These are phyloP conservation scores for Chlorophyllum brunneum DNA, from an alignment of 768 basidiomycete genomes.

Conservation along the genomic window DNA sequence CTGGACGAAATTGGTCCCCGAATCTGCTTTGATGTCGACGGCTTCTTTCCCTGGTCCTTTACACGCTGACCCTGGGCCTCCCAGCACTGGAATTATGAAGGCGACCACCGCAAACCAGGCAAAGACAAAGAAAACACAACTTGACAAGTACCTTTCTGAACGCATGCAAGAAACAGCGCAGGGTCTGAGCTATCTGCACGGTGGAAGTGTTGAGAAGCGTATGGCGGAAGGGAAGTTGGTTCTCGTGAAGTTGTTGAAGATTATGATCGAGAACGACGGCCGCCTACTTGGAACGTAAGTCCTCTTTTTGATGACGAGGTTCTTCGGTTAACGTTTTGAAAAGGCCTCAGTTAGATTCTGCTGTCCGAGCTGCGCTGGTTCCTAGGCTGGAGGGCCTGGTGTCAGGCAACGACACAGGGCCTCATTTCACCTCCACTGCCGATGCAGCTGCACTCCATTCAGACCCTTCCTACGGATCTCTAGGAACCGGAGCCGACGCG, in stretches of 20 bases:
- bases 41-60: slow-evolving; percentile 83
- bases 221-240: slow-evolving; percentile 74
- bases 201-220: slow-evolving; percentile 40
- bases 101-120: slow-evolving; percentile 56
- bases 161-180: slow-evolving; percentile 73
- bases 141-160: slow-evolving; percentile 73
- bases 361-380: slow-evolving; percentile 70
- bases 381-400: slow-evolving; percentile 41
- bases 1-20: slow-evolving; percentile 66
- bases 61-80: slow-evolving; percentile 68
- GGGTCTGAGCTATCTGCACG: slow-evolving; percentile 66
- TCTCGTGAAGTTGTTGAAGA: slow-evolving; percentile 67
- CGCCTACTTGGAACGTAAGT: slow-evolving; percentile 81
- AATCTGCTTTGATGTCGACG: slow-evolving; percentile 50
- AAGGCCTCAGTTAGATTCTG: slow-evolving; percentile 62
- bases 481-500: slow-evolving; percentile 30
- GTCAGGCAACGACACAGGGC: background rate
- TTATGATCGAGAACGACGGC: slow-evolving; percentile 89
- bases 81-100: slow-evolving; percentile 65
- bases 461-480: slow-evolving; percentile 5
- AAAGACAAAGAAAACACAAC: slow-evolving; percentile 82
- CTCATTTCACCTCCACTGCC: slow-evolving; percentile 20
- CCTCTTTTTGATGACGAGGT: background rate
- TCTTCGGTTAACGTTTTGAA: background rate
- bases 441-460: slow-evolving; percentile 24